Percentiles rank a stretch among this genome's conserved stretches.
phyloP scores from a whole-genome alignment of 2,329 filamentous ascomycete genomes.

The Grosmannia serpens region DNA sequence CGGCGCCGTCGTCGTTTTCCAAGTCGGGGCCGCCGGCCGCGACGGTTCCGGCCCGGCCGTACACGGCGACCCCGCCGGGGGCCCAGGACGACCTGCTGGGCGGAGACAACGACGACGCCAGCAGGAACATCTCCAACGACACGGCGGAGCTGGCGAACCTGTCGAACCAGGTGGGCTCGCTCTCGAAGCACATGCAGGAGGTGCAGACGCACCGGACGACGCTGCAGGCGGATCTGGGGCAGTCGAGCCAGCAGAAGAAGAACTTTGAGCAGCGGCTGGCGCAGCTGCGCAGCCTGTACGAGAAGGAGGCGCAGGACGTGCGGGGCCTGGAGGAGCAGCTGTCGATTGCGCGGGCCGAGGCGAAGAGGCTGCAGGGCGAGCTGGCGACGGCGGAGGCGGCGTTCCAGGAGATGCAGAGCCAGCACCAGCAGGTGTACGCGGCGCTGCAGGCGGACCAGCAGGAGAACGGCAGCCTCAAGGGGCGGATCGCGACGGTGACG shows the following conservation, averaged over 20 bases:
- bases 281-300: constrained; percentile 78
- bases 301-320: constrained; percentile 83
- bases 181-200: constrained; percentile 90
- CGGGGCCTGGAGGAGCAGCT: constrained; percentile 78
- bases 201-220: constrained; percentile 71
- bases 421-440: constrained; percentile 65
- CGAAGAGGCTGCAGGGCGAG: constrained; percentile 72
- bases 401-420: constrained; percentile 68
- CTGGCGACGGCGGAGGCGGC: constrained; percentile 72
- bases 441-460: constrained; percentile 77
- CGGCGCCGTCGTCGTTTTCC: constrained; percentile 30
- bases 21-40: constrained; percentile 16
- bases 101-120: constrained; percentile 83
- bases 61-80: not conserved
- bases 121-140: constrained; percentile 77
- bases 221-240: constrained; percentile 71
- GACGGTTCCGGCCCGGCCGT: constrained; percentile 13
- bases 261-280: constrained; percentile 84
- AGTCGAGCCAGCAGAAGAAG: constrained; percentile 75
- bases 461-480: constrained; percentile 77
- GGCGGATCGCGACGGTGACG: constrained; percentile 76
- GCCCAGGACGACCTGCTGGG: constrained; percentile 71
- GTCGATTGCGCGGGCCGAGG: constrained; percentile 63
- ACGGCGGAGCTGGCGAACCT: constrained; percentile 89
- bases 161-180: constrained; percentile 84